Percentiles rank a stretch among this genome's conserved stretches.
Conservation (phyloP, 495 filamentous ascomycete species). For the Penicillium salamii region DNA sequence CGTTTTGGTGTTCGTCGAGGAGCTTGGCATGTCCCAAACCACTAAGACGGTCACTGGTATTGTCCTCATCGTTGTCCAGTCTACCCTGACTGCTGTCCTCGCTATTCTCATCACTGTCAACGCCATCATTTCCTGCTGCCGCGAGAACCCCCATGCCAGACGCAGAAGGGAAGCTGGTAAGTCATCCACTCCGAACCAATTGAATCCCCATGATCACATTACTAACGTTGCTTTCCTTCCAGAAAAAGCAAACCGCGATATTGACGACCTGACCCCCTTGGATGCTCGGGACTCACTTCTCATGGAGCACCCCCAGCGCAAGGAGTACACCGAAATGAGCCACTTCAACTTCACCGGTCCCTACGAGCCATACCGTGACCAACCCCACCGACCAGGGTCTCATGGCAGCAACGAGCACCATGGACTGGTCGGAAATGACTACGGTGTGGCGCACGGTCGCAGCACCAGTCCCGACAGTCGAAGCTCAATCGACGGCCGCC, state of each 20-base stretch:
- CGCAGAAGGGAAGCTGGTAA: slow-evolving; percentile 81
- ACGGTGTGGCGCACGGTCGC: slow-evolving; percentile 36
- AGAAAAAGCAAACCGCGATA: slow-evolving; percentile 81
- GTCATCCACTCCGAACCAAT: slow-evolving; percentile 22
- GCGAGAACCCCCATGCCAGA: slow-evolving; percentile 85
- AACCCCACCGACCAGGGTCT: slow-evolving; percentile 27
- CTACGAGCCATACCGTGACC: slow-evolving; percentile 44
- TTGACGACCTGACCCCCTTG: slow-evolving; percentile 84
- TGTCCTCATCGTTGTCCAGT: slow-evolving; percentile 85
- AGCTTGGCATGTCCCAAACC: slow-evolving; percentile 85
- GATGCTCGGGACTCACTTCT: slow-evolving; percentile 90
- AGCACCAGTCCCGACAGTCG: slow-evolving; percentile 37
- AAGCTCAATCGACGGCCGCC: slow-evolving; percentile 34
- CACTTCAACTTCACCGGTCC: slow-evolving; percentile 48
- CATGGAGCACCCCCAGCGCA: slow-evolving; percentile 48
- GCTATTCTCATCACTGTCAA: slow-evolving; percentile 91
- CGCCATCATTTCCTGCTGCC: slow-evolving; percentile 74
- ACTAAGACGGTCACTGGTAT: slow-evolving; percentile 95
- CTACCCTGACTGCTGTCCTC: slow-evolving; percentile 74
- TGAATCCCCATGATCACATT: not conserved
- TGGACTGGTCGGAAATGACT: slow-evolving; percentile 37
- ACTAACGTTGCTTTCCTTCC: slow-evolving; percentile 12
- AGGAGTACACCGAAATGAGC: slow-evolving; percentile 43
- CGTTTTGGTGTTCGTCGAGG: slow-evolving; percentile 89
- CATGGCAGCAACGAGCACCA: slow-evolving; percentile 41